These are phyloP conservation scores for Singerocomus inundabilis DNA, from an alignment of 1,284 basidiomycete species.

Conservation along the genomic window DNA sequence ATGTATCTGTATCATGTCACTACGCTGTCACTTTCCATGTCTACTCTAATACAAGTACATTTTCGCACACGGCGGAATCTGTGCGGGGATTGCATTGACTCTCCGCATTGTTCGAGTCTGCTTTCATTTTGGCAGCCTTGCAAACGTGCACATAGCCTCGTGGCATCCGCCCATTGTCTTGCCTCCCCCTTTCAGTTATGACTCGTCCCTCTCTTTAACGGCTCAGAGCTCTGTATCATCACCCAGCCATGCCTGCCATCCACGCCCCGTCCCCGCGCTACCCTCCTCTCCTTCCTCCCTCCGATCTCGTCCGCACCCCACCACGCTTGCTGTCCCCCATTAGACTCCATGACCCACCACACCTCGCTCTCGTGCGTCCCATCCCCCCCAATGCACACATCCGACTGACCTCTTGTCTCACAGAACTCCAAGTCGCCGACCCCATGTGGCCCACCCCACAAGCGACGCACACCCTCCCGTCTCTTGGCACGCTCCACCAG, in stretches of 20 bases:
- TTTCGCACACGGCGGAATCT: neutral
- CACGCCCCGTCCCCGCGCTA: conserved; percentile 32
- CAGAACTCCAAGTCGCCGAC: conserved; percentile 40
- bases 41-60: conserved; percentile 1
- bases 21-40: neutral
- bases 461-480: conserved; percentile 29
- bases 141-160: conserved; percentile 17
- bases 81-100: neutral
- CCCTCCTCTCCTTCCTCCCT: conserved; percentile 15
- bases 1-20: conserved; percentile 29
- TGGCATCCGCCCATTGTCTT: conserved; percentile 27
- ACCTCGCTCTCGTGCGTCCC: conserved; percentile 25
- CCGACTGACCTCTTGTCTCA: conserved; percentile 13
- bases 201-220: conserved; percentile 15
- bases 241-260: conserved; percentile 32
- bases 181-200: conserved; percentile 26
- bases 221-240: conserved; percentile 25
- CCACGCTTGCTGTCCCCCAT: conserved; percentile 36
- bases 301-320: conserved; percentile 2
- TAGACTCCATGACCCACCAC: conserved; percentile 25
- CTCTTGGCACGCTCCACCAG: conserved; percentile 27
- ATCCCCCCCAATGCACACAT: neutral
- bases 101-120: conserved; percentile 25
- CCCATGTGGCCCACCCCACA: conserved; percentile 36
- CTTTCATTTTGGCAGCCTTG: too few relatives aligned